Percentiles rank a stretch among this genome's conserved stretches.
Evolutionary conservation across 306 rosid species (phyloP).

Genomic region (Leucaena leucocephala): DNA sequence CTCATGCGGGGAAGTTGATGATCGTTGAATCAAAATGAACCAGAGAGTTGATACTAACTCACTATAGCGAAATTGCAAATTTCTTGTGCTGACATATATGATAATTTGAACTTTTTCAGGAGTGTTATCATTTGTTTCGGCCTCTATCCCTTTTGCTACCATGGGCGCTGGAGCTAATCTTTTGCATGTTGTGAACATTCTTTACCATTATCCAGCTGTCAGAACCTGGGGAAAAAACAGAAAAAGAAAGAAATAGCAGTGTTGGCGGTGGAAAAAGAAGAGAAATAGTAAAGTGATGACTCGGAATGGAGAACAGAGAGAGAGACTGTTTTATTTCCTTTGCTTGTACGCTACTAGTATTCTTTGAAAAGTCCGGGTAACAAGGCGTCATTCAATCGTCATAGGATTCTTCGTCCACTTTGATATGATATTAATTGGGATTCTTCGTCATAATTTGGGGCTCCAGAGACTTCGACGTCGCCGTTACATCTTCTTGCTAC

Average conservation of each 20-base stretch:
- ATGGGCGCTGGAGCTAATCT: conserved; percentile 42
- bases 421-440: neutral
- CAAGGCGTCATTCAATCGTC: conserved; percentile 19
- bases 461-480: neutral
- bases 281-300: conserved; percentile 46
- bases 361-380: conserved; percentile 21
- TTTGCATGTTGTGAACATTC: conserved; percentile 41
- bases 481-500: neutral
- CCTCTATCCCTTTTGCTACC: conserved; percentile 36
- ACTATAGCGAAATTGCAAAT: neutral
- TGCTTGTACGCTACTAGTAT: conserved; percentile 45
- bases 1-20: neutral
- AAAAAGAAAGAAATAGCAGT: neutral
- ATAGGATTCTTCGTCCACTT: neutral
- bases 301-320: conserved; percentile 28
- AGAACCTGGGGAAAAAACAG: neutral
- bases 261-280: conserved; percentile 20
- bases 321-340: conserved; percentile 34
- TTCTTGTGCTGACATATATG: neutral
- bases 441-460: neutral
- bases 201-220: conserved; percentile 14
- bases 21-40: neutral
- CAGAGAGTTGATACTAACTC: neutral
- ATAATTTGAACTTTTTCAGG: conserved; percentile 44
- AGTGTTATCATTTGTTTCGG: conserved; percentile 38